A percentile compares a stretch with the other conserved stretches of the same genome.
These are phyloP conservation scores for Lablab purpureus DNA, from an alignment of 306 rosid species.

Conservation along the genomic window DNA sequence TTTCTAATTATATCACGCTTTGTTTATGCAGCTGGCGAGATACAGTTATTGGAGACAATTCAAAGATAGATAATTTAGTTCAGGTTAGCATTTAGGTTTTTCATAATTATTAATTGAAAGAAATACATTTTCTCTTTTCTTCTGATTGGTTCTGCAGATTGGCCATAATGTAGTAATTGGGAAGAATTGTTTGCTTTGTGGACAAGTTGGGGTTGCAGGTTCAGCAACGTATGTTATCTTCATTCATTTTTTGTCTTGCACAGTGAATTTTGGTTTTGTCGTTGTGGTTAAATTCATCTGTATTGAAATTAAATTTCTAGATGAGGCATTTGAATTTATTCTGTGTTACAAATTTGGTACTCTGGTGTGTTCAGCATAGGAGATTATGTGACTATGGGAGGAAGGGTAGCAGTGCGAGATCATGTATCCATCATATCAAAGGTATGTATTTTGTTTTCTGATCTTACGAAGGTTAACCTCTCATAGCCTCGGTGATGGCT, in stretches of 20 bases:
- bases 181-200: constrained; percentile 87
- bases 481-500: constrained; percentile 31
- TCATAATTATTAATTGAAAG: not conserved
- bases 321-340: constrained; percentile 35
- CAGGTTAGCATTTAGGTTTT: constrained; percentile 67
- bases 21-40: constrained; percentile 90
- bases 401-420: constrained; percentile 94
- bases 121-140: not conserved
- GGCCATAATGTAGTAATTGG: constrained; percentile 93
- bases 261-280: constrained; percentile 14
- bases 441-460: constrained; percentile 51
- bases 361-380: constrained; percentile 69
- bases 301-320: constrained; percentile 36
- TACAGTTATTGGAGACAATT: constrained; percentile 76
- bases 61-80: constrained; percentile 93
- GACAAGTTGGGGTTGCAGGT: constrained; percentile 97
- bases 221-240: constrained; percentile 74
- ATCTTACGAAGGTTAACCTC: constrained; percentile 32
- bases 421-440: constrained; percentile 80
- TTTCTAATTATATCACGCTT: constrained; percentile 42
- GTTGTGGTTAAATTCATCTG: constrained; percentile 25
- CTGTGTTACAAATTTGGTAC: constrained; percentile 24
- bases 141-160: constrained; percentile 68
- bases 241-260: not conserved
- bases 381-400: constrained; percentile 88